phyloP scores from a whole-genome alignment of 2,329 filamentous ascomycete genomes.

The Lomentospora prolificans region DNA sequence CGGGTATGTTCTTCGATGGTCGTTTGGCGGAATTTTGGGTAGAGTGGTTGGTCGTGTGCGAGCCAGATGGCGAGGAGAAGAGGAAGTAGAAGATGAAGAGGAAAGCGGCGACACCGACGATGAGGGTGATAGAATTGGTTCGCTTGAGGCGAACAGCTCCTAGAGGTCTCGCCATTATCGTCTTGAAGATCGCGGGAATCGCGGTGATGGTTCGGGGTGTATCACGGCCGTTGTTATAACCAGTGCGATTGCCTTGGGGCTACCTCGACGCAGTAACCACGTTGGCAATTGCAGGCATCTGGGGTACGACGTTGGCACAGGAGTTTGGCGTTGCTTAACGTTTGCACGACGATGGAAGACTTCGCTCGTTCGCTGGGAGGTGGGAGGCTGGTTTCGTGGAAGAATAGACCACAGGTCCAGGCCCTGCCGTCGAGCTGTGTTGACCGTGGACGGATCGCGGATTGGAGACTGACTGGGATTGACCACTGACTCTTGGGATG shows the following conservation, averaged over 20 bases:
- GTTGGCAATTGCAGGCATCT: background rate
- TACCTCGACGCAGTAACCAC: background rate
- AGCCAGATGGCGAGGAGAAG: slow-evolving; percentile 32
- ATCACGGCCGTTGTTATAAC: background rate
- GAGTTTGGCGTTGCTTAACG: background rate
- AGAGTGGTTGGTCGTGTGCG: slow-evolving; percentile 26
- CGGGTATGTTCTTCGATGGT: slow-evolving; percentile 47
- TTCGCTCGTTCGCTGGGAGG: no score
- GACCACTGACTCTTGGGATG: background rate
- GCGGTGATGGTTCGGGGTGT: background rate
- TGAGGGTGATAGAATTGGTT: slow-evolving; percentile 63
- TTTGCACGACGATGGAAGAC: no score
- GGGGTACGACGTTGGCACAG: background rate
- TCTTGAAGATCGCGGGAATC: background rate
- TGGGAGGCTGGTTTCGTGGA: background rate
- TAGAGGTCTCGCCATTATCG: slow-evolving; percentile 44
- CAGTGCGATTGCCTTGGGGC: no score
- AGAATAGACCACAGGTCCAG: background rate
- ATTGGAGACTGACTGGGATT: background rate
- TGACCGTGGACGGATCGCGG: background rate
- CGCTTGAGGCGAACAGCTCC: slow-evolving; percentile 65
- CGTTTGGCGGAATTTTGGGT: slow-evolving; percentile 27
- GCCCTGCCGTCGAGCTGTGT: background rate
- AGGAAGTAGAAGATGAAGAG: slow-evolving; percentile 62
- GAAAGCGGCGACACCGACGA: slow-evolving; percentile 61